These are phyloP conservation scores for Candida orba DNA, from an alignment of 805 yeast species.

Conservation along the genomic window DNA sequence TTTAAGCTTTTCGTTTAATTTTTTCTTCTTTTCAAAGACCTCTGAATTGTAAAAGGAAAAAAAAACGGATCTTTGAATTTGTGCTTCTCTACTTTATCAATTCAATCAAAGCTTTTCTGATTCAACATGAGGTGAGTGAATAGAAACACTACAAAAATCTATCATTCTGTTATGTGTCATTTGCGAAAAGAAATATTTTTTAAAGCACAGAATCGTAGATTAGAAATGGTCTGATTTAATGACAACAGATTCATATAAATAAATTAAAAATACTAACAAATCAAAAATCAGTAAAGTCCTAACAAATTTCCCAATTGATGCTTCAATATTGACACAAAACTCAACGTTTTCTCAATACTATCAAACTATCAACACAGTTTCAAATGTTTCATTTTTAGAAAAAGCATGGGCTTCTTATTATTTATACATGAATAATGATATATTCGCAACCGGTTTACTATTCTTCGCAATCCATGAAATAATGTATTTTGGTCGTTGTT, in stretches of 20 bases:
- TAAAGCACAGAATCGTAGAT: no score
- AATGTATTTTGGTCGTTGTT: conserved; percentile 82
- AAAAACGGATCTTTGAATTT: not conserved
- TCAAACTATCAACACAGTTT: no score
- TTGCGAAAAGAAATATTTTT: no score
- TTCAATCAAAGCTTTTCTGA: no score
- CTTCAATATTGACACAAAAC: not conserved
- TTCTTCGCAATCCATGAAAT: conserved; percentile 76
- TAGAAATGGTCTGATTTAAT: not conserved
- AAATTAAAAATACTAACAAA: not conserved
- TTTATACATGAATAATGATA: conserved; percentile 73
- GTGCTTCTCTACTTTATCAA: not conserved
- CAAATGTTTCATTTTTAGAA: conserved; percentile 36
- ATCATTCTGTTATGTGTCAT: not conserved
- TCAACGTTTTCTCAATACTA: not conserved
- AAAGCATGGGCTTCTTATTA: conserved; percentile 84
- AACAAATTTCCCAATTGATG: not conserved
- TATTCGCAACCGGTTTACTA: conserved; percentile 82
- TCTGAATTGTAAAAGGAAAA: no score
- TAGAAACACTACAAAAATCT: not conserved
- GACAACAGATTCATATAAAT: not conserved
- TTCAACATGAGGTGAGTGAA: not conserved
- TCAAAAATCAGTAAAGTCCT: no score
- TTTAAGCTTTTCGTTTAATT: no score
- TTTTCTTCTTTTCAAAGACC: no score